Evolutionary conservation across 2,329 filamentous ascomycete species (phyloP), one percentile per base, ranked within the genome.

Genomic region (Beauveria rudraprayagi): DNA sequence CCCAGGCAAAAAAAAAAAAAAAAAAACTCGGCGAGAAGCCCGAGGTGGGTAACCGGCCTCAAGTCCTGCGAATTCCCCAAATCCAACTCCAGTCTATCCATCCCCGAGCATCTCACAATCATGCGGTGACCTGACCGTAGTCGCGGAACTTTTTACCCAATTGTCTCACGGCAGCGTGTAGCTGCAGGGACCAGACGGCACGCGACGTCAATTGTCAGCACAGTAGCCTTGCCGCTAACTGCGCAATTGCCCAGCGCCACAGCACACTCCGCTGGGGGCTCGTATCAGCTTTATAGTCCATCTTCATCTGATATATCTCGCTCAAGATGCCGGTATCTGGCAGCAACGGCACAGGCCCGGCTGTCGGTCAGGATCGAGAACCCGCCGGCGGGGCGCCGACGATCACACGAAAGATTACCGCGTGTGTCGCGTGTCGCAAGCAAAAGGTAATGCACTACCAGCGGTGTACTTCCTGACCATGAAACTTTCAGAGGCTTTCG

Each of bases 351-450:
- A 9, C 30, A n/a, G 47, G 17, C n/a, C 40, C 47, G 47, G 47
- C 46, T 17, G 24, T 17, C 26, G 40, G 17, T 5, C 56, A 52
- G 10, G 14, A 24, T 14, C 37, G 55, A n/a, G 58, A 26, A 5
- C n/a, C 41, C 3, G 7, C 43, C 1, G 11, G 30, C 43, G 51
- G 43, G 52, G 68, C 69, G 14, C 71, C 71, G 7, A 70, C 73
- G 22, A 74, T 74, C 47, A 73, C 61, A 48, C 68, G 70, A 19
- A 70, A 71, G 52, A 69, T 70, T 37, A 71, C 69, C 3, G 74
- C 74, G 3, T 76, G 74, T 62, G 72, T 75, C 8, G 72, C 73
- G 26, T 75, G 74, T 64, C 69, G 73, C 5, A 75, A 74, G 63
- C 72, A 73, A 65, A 74, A 75, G 65, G 68, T 67, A 54, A 5